Evolutionary conservation across 2,329 filamentous ascomycete genomes (phyloP), one percentile per base, ranked within the genome.

Genomic region (Diaporthe sp.): DNA sequence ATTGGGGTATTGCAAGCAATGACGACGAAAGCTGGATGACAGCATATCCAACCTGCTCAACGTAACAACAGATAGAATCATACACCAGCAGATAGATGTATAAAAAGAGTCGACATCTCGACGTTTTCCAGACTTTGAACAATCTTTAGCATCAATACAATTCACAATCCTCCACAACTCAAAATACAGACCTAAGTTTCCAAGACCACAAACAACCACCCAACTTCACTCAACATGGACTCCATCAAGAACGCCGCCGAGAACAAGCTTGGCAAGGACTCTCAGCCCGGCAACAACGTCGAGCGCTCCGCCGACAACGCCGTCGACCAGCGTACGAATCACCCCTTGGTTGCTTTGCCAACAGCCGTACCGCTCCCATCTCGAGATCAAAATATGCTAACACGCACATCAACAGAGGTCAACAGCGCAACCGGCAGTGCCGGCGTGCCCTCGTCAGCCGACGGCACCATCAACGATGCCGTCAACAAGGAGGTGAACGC

Each of bases 401-500:
- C 42, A 1, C 13, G 20, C 3, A 6, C 3, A 6, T 15, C 1
- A 25, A 31, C 51, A 79, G 78, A 79, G 71, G 75, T 78, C 58
- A 71, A 79, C 75, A 72, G 65, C 49, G 20, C 78, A 25, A 74
- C 73, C 22, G 60, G 65, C 70, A 39, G 71, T 9, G 78, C 75
- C n/a, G 78, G 76, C 25, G 71, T 79, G 5, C 78, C 78, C 25
- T 63, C 73, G 8, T 34, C 53, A 15, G 74, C 75, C 44, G 71
- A 79, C 65, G 31, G 44, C 58, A 58, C 34, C 44, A 75, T 79
- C 53, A 63, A 78, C 71, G 42, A 79, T 9, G 72, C 49, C 20
- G 76, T 78, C 1, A 76, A 79, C 60, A 71, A 57, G 51, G 76
- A 79, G 73, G 71, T 78, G 72, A 79, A 79, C 75, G 53, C 72